These are phyloP conservation scores for Candida qinlingensis DNA, from an alignment of 805 yeast genomes.

Conservation along the genomic window DNA sequence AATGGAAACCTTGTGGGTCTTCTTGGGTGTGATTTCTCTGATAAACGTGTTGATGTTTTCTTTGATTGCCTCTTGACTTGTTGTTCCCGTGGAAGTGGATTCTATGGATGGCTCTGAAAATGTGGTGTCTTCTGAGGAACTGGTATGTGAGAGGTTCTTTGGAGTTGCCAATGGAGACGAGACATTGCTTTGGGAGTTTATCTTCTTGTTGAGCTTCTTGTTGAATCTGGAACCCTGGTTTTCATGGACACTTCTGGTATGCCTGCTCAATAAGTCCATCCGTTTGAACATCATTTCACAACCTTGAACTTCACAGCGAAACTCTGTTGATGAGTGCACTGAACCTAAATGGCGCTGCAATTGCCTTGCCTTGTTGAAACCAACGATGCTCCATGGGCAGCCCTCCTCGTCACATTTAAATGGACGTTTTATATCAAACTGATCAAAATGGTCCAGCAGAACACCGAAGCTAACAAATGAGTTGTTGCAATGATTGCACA, in stretches of 20 bases:
- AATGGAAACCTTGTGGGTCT: neutral
- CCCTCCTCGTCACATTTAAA: conserved; percentile 28
- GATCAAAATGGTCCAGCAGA: conserved; percentile 34
- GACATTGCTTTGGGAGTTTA: conserved; percentile 1
- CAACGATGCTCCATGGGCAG: conserved; percentile 40
- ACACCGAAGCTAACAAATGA: conserved; percentile 27
- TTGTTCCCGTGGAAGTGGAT: too few relatives aligned
- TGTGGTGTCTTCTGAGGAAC: neutral
- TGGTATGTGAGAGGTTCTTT: neutral
- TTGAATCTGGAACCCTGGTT: conserved; percentile 36
- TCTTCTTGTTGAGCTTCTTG: conserved; percentile 22
- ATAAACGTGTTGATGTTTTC: neutral
- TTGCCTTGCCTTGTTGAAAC: conserved; percentile 33
- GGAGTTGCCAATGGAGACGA: conserved; percentile 3
- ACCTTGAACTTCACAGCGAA: conserved; percentile 67
- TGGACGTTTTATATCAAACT: conserved; percentile 27
- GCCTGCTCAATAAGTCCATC: conserved; percentile 32
- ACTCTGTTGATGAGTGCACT: conserved; percentile 32
- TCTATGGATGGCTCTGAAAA: too few relatives aligned
- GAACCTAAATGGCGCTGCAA: conserved; percentile 28
- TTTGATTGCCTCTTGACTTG: too few relatives aligned
- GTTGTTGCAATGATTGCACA: conserved; percentile 33
- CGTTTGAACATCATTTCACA: conserved; percentile 64
- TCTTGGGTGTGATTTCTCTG: neutral
- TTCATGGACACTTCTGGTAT: conserved; percentile 32